Base-by-base conservation (phyloP, 2,329 filamentous ascomycete species). In the Curvularia eragrostidis region DNA sequence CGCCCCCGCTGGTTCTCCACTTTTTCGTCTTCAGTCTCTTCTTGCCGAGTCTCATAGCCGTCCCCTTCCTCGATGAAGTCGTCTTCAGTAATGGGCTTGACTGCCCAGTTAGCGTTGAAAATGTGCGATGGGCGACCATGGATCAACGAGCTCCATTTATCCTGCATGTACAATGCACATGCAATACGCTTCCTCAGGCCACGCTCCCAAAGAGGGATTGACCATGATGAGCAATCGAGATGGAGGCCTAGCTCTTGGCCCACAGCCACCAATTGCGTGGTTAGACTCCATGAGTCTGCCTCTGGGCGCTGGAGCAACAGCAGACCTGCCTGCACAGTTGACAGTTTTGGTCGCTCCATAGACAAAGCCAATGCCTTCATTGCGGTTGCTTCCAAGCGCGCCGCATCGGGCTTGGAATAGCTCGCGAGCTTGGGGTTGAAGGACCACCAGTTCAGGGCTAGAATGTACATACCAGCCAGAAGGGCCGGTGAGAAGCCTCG, bases 121-220 rank as follows among this genome's bases (percentile, higher is more conserved):
- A 89, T 87, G 65, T 96, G 92, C 4, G 91, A 95, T 0, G 92
- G 93, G 10, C 92, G 88, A 9, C 92, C 92, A 70, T 96, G 91
- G 23, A 95, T 88, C 19, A 96, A 81, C 1, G 92, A 89, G 15
- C 90, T 91, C 93, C 93, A 96, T 75, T 91, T 96, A 77, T 97
- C 93, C 78, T 97, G 92, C 89, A 96, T 94, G 74, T 95, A 96
- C 49, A 96, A 78, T 2, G 91, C 93, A 93, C 93, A 97, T 1
- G 91, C 92, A 41, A 97, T 84, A 48, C 93, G 86, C 74, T 94
- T 95, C 59, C 93, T 85, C 57, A 97, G 76, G 0, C 91, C 90
- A 66, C 90, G 89, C 75, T 97, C 93, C 92, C 93, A 97, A 0
- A 84, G 83, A 26, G 93, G 91, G 52, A 97, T 94, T 61, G 91